Evolutionary conservation across 768 basidiomycete genomes (phyloP), one percentile per base, ranked within the genome.

Genomic region (Lenzites betulinus): DNA sequence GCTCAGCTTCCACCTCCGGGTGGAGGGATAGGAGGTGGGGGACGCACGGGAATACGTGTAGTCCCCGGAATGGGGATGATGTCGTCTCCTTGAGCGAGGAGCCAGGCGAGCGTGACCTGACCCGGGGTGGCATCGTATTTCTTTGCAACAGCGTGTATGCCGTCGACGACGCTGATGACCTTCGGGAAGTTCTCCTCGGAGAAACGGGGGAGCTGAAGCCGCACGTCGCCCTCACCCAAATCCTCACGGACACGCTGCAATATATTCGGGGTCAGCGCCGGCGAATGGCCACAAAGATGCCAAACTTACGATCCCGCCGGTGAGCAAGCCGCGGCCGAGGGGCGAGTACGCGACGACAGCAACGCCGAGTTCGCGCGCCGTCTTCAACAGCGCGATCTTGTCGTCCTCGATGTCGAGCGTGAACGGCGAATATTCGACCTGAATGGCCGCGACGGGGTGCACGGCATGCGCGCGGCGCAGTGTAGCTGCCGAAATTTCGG

Each of bases 351-450:
- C 79, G 20, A 84, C 74, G 50, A 82, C 72, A 2, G 75, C 67
- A 18, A 81, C 71, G 3, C 81, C 80, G 13, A 80, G 70, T 64
- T 82, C 79, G 23, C 76, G 63, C 7, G 76, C 75, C 0, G 79
- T 73, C 12, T 75, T 67, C 6, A 80, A 67, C n/a, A 83, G 64
- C 0, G 65, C 74, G 54, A 74, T 70, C 63, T 77, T 70, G 33
- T 69, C 67, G 63, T 77, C 69, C 64, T 82, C 80, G 48, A 82
- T 76, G 51, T 79, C 76, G 25, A 82, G 74, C 11, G 72, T 72
- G 63, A 80, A 78, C 0, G 79, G 76, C 0, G 76, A 78, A 58
- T 75, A 81, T 64, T 80, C 80, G 51, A 80, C 73, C 59, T 82
- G 76, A 8, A 79, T 58, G 1, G 79, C 79, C 12, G 79, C 62